Evolutionary conservation across 2,329 filamentous ascomycete species (phyloP).

Genomic region (Dactylellina parvicollis): DNA sequence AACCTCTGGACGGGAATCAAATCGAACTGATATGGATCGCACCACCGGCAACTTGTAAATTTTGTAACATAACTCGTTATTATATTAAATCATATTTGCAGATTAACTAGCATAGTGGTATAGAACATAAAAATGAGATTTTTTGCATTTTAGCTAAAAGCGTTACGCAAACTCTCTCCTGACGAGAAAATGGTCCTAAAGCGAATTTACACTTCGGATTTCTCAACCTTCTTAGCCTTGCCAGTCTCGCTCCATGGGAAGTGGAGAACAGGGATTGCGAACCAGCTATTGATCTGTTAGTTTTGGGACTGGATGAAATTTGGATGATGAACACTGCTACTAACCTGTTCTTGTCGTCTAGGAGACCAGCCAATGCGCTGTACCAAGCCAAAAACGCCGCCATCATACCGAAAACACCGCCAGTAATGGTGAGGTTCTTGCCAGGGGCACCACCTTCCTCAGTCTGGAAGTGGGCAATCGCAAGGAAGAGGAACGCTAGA

Average conservation of each 20-base stretch:
- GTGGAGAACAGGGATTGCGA: conserved; percentile 58
- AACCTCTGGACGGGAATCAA: conserved; percentile 5
- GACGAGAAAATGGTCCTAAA: neutral
- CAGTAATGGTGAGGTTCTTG: conserved; percentile 71
- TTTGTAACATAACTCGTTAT: conserved; percentile 35
- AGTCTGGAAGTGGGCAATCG: conserved; percentile 71
- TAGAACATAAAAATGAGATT: conserved; percentile 24
- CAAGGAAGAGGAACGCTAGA: conserved; percentile 77
- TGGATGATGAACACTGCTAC: conserved; percentile 6
- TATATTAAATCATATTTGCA: conserved; percentile 43
- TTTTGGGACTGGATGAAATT: neutral
- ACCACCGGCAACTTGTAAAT: conserved; percentile 12
- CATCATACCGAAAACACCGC: conserved; percentile 81
- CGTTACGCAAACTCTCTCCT: conserved; percentile 9
- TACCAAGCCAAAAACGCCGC: conserved; percentile 88
- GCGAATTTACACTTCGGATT: conserved; percentile 29
- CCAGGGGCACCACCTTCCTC: conserved; percentile 62
- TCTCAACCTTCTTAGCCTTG: conserved; percentile 54
- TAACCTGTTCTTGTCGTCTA: conserved; percentile 68
- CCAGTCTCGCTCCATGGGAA: conserved; percentile 61
- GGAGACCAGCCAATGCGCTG: conserved; percentile 82
- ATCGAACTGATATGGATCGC: neutral
- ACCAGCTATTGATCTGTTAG: conserved; percentile 43
- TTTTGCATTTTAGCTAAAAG: conserved; percentile 5
- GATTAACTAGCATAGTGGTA: conserved; percentile 25